phyloP scores from a whole-genome alignment of 768 basidiomycete genomes.

The Kwoniella sp. region DNA sequence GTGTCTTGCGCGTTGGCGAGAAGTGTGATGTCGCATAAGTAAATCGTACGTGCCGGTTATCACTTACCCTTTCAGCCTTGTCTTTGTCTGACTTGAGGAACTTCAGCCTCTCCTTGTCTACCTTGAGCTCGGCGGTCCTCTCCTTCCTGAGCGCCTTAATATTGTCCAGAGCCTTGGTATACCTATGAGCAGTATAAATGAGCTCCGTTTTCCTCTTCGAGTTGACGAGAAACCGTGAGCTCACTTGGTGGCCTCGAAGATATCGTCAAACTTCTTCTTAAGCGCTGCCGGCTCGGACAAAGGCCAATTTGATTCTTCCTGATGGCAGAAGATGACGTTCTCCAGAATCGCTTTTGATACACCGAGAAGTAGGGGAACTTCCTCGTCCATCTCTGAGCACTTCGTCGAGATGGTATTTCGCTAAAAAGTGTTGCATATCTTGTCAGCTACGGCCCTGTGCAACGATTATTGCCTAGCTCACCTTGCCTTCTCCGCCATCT shows the following conservation, averaged over 20 bases:
- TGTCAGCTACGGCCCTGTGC: neutral
- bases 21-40: neutral
- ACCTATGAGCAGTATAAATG: conserved; percentile 61
- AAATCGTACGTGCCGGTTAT: neutral
- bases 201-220: conserved; percentile 1
- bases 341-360: conserved; percentile 98
- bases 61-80: conserved; percentile 73
- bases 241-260: conserved; percentile 93
- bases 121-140: conserved; percentile 82
- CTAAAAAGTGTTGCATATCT: conserved; percentile 58
- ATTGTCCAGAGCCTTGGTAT: conserved; percentile 92
- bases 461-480: conserved; percentile 55
- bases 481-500: conserved; percentile 73
- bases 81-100: conserved; percentile 78
- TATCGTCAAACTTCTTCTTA: conserved; percentile 99
- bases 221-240: conserved; percentile 54
- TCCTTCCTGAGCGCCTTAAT: conserved; percentile 92
- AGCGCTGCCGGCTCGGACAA: conserved; percentile 83
- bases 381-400: conserved; percentile 92
- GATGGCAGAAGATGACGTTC: conserved; percentile 99
- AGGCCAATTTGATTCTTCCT: conserved; percentile 99
- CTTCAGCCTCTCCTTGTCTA: conserved; percentile 83
- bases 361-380: conserved; percentile 89
- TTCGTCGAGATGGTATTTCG: conserved; percentile 90
- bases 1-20: no score